Evolutionary conservation across 495 filamentous ascomycete species (phyloP), one percentile per base, ranked within the genome.

Genomic region (Penicillium simplicissimum): DNA sequence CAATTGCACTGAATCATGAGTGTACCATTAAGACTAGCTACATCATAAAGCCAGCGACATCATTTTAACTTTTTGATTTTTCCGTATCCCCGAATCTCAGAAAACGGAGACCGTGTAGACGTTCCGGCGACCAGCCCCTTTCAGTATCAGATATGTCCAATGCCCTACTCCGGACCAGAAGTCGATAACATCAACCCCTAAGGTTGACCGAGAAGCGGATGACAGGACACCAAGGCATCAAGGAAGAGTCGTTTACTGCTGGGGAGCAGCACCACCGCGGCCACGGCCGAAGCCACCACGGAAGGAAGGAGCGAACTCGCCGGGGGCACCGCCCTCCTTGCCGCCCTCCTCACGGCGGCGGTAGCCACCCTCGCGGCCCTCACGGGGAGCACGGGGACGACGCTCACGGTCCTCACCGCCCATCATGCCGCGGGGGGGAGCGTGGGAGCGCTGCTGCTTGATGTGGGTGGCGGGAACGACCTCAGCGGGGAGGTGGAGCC

Each of bases 381-480:
- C 92, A 76, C 92, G 90, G 77, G 92, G 89, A 71, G 87, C 88
- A 78, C 90, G 85, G 72, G 87, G 87, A 80, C 88, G 88, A 75
- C 91, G 85, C 78, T 92, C 90, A 67, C 85, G 83, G 70, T 93
- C 90, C 76, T 96, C 95, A 79, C 90, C 93, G 74, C 94, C 92
- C 84, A 97, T 87, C 95, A 98, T 97, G 71, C 95, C 95, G 71
- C 94, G 92, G 68, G 95, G 95, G 73, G 96, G 96, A 78, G 92
- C 93, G 79, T 98, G 93, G 67, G 92, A 95, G 81, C 96, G 92
- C 86, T 97, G 93, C 85, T 96, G 92, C 90, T 98, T 98, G 86
- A 98, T 97, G 87, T 98, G 95, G 74, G 95, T 98, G 67, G 95
- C 92, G 59, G 95, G 95, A 69, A 98, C 95, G 77, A 98, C 97